Evolutionary conservation across 2,329 filamentous ascomycete species (phyloP).

Genomic region (Ophiostoma ips): DNA sequence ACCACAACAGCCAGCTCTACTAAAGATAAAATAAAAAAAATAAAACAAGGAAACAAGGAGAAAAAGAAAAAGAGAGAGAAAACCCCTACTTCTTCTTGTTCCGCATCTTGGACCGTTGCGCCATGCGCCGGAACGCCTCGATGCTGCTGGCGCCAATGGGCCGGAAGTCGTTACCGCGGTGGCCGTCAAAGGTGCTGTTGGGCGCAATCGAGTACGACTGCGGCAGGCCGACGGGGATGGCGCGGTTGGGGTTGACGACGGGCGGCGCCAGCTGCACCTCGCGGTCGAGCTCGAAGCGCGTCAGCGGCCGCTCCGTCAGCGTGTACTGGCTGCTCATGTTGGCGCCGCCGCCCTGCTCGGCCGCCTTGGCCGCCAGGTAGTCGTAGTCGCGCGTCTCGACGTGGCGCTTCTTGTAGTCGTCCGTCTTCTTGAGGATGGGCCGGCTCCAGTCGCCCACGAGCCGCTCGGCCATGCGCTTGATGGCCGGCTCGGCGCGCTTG

Average conservation of each 20-base stretch:
- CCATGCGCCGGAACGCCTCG: constrained; percentile 53
- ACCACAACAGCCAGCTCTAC: too few relatives aligned
- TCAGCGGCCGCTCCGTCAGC: constrained; percentile 33
- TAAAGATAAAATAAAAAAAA: not conserved
- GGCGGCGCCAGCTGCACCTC: constrained; percentile 45
- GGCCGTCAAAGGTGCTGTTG: constrained; percentile 44
- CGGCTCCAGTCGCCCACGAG: constrained; percentile 93
- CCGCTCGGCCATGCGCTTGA: constrained; percentile 87
- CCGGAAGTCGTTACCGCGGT: constrained; percentile 36
- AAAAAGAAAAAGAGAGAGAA: not conserved
- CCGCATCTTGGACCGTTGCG: constrained; percentile 40
- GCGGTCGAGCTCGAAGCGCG: constrained; percentile 35
- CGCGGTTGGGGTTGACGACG: constrained; percentile 37
- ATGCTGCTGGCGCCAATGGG: constrained; percentile 49
- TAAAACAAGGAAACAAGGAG: not conserved
- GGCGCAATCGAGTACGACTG: constrained; percentile 46
- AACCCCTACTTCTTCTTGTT: constrained; percentile 14
- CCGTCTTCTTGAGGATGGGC: constrained; percentile 82
- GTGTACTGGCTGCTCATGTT: constrained; percentile 28
- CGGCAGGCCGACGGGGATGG: constrained; percentile 39
- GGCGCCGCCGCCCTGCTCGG: constrained; percentile 22
- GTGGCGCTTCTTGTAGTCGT: constrained; percentile 81
- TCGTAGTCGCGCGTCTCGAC: constrained; percentile 51
- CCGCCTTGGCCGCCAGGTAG: constrained; percentile 40
- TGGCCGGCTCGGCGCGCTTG: constrained; percentile 72